Base-by-base conservation (phyloP, 345 rosid genomes). In the Psidium guajava region DNA sequence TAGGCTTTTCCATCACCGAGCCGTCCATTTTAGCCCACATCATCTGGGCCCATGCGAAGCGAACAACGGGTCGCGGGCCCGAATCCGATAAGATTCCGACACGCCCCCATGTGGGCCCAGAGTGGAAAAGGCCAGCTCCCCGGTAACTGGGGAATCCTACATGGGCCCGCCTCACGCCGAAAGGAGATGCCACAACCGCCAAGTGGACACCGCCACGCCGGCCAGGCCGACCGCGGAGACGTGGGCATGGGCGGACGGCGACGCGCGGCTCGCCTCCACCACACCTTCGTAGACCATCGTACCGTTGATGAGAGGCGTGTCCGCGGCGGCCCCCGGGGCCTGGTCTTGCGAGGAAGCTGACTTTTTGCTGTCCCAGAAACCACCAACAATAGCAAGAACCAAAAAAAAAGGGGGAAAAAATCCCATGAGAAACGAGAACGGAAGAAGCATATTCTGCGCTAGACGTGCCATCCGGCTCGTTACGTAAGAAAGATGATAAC, bases 261-360 rank as follows among this genome's bases (percentile, higher is more conserved):
- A 89, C 77, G 91, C 93, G 82, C 87, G 86, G 56, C 92, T 93
- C 32, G 89, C 86, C 75, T 87, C 93, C 83, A 89, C 44, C 16
- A 91, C 90, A 11, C 98, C 99, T 84, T 93, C 95, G 74, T 96
- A 96, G 74, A 95, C 93, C 96, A 96, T 95, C 1, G 92, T 32
- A 56, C 87, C 55, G 86, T 94, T 55, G 49, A 89, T 61, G 52
- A 74, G 54, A 74, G 87, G 84, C 25, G 87, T 11, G 81, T 56
- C 52, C 57, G 56, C 22, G 50, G 42, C 82, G n/a, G 59, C 57
- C 75, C 64, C 82, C 11, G 89, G 77, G 4, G 88, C 86, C 16
- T 91, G 91, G 42, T 83, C 94, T 2, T 69, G 80, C 85, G 93
- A 93, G 83, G 94, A 93, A 49, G 98, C 51, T 22, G 88, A 89